Conservation (phyloP, 1,284 basidiomycete species). For the Amylostereum chailletii region DNA sequence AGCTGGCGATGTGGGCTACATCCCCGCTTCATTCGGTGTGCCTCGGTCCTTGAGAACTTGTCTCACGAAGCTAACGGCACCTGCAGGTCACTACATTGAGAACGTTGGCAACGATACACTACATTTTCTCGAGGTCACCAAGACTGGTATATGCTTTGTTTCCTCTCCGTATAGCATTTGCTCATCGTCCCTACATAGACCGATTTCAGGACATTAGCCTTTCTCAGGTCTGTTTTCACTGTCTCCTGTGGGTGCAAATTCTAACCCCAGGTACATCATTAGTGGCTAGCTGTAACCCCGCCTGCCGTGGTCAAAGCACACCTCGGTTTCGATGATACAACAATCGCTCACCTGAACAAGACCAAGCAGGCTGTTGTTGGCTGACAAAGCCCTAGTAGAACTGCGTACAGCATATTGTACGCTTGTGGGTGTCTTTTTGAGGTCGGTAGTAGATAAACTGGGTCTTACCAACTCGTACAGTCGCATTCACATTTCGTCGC, state of each 20-base stretch:
- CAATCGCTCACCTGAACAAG: slow-evolving; percentile 44
- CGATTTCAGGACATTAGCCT: slow-evolving; percentile 57
- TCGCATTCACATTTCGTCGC: too few species aligned
- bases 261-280: background rate
- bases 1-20: slow-evolving; percentile 58
- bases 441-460: too few species aligned
- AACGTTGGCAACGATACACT: slow-evolving; percentile 60
- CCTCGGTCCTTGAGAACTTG: too few species aligned
- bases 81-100: slow-evolving; percentile 56
- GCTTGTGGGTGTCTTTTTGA: too few species aligned
- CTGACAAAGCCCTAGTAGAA: too few species aligned
- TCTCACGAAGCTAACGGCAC: background rate
- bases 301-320: slow-evolving; percentile 55
- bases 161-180: background rate
- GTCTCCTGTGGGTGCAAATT: background rate
- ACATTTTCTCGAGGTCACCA: slow-evolving; percentile 59
- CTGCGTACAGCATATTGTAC: too few species aligned
- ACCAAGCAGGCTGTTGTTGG: slow-evolving; percentile 40
- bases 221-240: slow-evolving; percentile 31
- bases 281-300: slow-evolving; percentile 66
- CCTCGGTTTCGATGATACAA: slow-evolving; percentile 43
- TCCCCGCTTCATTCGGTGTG: slow-evolving; percentile 46
- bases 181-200: slow-evolving; percentile 22
- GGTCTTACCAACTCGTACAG: too few species aligned
- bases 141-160: slow-evolving; percentile 31